These are phyloP conservation scores for Ceratocystiopsis sp. DNA, from an alignment of 2,329 filamentous ascomycete genomes.

Conservation along the genomic window DNA sequence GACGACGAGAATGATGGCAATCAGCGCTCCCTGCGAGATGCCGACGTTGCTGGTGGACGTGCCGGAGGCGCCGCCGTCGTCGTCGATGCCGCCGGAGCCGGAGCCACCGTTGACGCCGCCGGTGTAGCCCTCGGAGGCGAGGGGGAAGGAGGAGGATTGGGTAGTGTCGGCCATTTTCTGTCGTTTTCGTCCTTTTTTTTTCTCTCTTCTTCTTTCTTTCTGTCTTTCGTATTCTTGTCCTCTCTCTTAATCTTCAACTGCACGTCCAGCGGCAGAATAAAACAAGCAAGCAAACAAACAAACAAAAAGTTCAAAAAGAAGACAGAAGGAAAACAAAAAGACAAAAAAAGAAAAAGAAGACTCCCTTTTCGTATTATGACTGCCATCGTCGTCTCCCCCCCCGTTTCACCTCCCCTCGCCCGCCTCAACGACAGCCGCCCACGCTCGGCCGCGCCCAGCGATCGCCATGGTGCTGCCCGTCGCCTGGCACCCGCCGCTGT, in stretches of 20 bases:
- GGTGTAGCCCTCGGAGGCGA: constrained; percentile 23
- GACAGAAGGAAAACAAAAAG: background rate
- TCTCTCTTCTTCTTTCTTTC: background rate
- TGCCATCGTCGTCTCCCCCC: too few relatives aligned
- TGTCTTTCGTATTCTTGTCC: background rate
- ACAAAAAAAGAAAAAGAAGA: background rate
- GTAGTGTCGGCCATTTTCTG: constrained; percentile 23
- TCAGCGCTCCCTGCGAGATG: constrained; percentile 50
- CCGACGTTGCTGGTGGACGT: constrained; percentile 39
- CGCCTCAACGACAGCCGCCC: too few relatives aligned
- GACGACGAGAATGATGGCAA: constrained; percentile 61
- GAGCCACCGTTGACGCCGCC: constrained; percentile 15
- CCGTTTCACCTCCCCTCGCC: too few relatives aligned
- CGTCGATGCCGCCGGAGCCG: constrained; percentile 25
- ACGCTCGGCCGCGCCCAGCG: too few relatives aligned
- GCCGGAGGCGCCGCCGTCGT: constrained; percentile 49
- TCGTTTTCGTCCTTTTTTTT: background rate
- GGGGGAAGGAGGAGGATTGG: constrained; percentile 20
- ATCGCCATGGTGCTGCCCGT: too few relatives aligned
- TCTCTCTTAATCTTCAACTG: background rate
- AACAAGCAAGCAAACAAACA: constrained; percentile 1
- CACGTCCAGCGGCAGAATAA: background rate
- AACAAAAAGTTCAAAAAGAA: background rate
- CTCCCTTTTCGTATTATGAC: too few relatives aligned
- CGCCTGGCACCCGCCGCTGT: too few relatives aligned